Evolutionary conservation across 768 basidiomycete genomes (phyloP), one percentile per base, ranked within the genome.

Genomic region (Stropharia rugosoannulata): DNA sequence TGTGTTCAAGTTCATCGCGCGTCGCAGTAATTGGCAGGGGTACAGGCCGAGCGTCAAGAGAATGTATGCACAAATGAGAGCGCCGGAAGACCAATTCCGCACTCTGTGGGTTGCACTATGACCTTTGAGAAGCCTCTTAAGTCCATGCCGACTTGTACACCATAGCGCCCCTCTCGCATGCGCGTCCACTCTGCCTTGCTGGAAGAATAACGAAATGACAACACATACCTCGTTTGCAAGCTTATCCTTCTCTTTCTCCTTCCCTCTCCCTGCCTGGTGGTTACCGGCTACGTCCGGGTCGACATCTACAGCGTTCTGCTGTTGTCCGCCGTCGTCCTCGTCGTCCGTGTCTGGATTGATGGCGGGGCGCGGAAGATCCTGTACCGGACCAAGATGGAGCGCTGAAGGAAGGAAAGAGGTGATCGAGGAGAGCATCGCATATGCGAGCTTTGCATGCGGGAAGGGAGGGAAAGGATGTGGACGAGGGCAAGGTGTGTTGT

Each of bases 371-470:
- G 62, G 70, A 46, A 62, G 54, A 55, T 60, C 63, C 39, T 55
- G 62, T 43, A 37, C 40, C 27, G 55, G n/a, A 56, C 62, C 55
- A 7, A 64, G 54, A 62, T 80, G 79, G n/a, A 81, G 67, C n/a
- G 71, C 67, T 29, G 78, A 70, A 38, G 82, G 81, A 0, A 84
- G 65, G 58, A 81, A 76, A 2, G 79, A 77, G 6, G 82, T 73
- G 51, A 83, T 67, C 49, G 77, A 76, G 53, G 82, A 76, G 65
- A 84, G 77, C 82, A 84, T 83, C 50, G 54, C 9, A 10, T 6
- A 32, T 32, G 29, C 48, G 38, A 42, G 44, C 36, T 40, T 44
- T 57, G 62, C 57, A 60, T 63, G 50, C 29, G 39, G 37, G 16
- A 15, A 15, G 32, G 36, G n/a, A n/a, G n/a, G 44, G 37, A 35